Evolutionary conservation across 169 alveolate genomes (phyloP).

Genomic region (Plasmodium vivax): DNA sequence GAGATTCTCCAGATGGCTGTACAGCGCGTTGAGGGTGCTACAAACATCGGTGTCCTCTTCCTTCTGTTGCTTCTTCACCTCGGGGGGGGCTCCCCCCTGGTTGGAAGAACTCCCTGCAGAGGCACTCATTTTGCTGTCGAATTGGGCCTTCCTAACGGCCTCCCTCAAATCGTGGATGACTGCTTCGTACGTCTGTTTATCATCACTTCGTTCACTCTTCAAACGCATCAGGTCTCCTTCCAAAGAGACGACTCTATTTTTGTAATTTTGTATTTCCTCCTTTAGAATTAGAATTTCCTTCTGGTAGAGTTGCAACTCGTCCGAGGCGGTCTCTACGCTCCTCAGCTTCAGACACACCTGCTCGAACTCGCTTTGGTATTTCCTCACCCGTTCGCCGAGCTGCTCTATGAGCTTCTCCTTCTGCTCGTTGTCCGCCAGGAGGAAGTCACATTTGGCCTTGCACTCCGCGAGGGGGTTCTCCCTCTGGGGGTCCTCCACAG

Average conservation of each 20-base stretch:
- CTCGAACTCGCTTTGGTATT: slow-evolving; percentile 44
- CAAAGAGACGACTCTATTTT: slow-evolving; percentile 5
- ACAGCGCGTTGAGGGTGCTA: slow-evolving; percentile 8
- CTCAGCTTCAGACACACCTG: slow-evolving; percentile 2
- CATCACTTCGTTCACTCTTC: slow-evolving; percentile 31
- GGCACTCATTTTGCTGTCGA: slow-evolving; percentile 26
- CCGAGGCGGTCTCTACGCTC: slow-evolving; percentile 8
- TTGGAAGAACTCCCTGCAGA: not conserved
- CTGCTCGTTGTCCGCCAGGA: slow-evolving; percentile 27
- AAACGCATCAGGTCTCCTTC: slow-evolving; percentile 37
- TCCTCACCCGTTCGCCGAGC: slow-evolving; percentile 16
- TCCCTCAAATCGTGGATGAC: slow-evolving; percentile 23
- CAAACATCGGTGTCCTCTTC: not conserved
- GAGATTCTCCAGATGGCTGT: slow-evolving; percentile 15
- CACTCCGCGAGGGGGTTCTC: not conserved
- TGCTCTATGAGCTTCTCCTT: slow-evolving; percentile 66
- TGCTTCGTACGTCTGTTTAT: slow-evolving; percentile 35
- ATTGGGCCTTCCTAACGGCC: slow-evolving; percentile 19
- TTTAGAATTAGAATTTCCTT: slow-evolving; percentile 50
- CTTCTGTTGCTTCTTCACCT: not conserved
- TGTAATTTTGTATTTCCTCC: slow-evolving; percentile 49
- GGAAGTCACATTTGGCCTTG: slow-evolving; percentile 12
- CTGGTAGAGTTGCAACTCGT: slow-evolving; percentile 10
- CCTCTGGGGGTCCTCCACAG: not conserved
- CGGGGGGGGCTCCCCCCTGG: not conserved